Conservation (phyloP, 345 rosid species). For the Hibiscus tridactylites region DNA sequence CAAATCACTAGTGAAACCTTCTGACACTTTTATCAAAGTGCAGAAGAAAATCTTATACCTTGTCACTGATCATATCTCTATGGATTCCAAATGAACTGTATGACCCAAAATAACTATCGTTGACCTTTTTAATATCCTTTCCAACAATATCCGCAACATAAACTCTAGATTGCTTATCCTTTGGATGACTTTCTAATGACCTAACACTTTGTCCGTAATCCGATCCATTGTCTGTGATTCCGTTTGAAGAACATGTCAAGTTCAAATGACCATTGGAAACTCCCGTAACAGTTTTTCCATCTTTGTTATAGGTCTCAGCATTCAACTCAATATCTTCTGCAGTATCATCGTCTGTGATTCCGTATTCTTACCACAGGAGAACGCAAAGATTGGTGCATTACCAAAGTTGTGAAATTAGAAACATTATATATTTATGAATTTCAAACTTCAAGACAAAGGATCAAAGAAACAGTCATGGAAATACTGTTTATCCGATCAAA, state of each 20-base stretch:
- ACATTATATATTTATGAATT: no score
- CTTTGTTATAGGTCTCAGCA: constrained; percentile 14
- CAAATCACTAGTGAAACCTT: neutral
- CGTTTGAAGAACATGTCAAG: constrained; percentile 21
- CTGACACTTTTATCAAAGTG: neutral
- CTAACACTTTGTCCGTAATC: constrained; percentile 20
- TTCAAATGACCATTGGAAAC: constrained; percentile 24
- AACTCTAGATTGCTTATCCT: constrained; percentile 22
- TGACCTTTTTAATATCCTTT: constrained; percentile 49
- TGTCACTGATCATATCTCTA: constrained; percentile 82
- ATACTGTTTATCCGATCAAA: no score
- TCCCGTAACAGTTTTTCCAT: constrained; percentile 26
- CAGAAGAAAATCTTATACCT: constrained; percentile 36
- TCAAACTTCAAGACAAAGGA: no score
- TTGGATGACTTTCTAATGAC: constrained; percentile 10
- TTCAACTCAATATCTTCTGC: constrained; percentile 18
- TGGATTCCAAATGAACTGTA: constrained; percentile 88
- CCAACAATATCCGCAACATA: constrained; percentile 27
- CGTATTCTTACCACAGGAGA: no score
- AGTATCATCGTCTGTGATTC: constrained; percentile 26
- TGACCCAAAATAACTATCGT: constrained; percentile 78
- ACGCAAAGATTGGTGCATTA: no score
- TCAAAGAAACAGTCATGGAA: no score
- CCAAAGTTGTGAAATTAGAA: no score
- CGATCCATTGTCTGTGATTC: constrained; percentile 19